A percentile compares a stretch with the other conserved stretches of the same genome.
Evolutionary conservation across 352 stramenopile species (phyloP).

Genomic region (Thraustotheca clavata): DNA sequence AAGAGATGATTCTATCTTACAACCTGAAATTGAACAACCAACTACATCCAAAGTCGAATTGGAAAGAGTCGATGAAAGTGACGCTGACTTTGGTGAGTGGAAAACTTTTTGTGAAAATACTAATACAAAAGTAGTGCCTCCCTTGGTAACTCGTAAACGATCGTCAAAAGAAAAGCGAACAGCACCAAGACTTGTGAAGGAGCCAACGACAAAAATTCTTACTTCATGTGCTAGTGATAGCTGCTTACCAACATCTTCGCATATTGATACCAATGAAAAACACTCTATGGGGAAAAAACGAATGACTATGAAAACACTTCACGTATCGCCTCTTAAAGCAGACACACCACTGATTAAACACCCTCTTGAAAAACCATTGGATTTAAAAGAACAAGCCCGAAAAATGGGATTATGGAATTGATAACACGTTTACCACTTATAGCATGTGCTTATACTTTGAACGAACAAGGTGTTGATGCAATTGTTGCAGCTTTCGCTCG

Average conservation of each 20-base stretch:
- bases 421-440: neutral
- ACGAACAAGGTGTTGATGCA: constrained; percentile 1
- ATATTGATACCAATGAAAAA: neutral
- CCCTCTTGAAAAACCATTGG: neutral
- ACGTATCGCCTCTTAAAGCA: neutral
- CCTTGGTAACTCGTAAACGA: neutral
- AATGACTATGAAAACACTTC: neutral
- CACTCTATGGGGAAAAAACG: neutral
- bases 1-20: neutral
- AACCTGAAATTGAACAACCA: neutral
- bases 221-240: neutral
- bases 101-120: no score
- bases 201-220: neutral
- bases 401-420: constrained; percentile 16
- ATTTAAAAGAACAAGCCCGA: constrained; percentile 8
- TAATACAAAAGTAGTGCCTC: no score
- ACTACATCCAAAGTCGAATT: neutral
- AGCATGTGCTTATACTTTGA: neutral
- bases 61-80: neutral
- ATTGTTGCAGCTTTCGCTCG: constrained; percentile 5
- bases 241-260: neutral
- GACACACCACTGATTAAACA: no score
- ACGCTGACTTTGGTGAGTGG: no score
- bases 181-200: neutral
- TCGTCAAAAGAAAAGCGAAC: neutral